A percentile compares a stretch with the other conserved stretches of the same genome.
phyloP scores from a whole-genome alignment of 2,329 filamentous ascomycete species.

The Emmonsia crescens region DNA sequence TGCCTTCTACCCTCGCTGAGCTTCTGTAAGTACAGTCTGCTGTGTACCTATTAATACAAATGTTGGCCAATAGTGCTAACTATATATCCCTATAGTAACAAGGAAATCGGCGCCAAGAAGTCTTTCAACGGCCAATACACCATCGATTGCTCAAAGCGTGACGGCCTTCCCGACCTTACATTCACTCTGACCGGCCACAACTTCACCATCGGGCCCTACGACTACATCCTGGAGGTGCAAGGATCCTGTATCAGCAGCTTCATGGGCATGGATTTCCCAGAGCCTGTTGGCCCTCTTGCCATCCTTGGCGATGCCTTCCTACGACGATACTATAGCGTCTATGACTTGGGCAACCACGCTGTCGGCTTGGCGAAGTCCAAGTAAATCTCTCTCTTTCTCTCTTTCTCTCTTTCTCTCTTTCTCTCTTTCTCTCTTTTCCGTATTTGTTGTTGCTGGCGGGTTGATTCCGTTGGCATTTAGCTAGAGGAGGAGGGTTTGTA shows the following conservation, averaged over 20 bases:
- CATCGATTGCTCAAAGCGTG: slow-evolving; percentile 76
- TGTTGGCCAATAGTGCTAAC: background rate
- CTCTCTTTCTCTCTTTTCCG: background rate
- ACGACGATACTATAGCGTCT: slow-evolving; percentile 67
- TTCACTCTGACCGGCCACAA: slow-evolving; percentile 86
- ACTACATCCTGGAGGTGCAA: slow-evolving; percentile 93
- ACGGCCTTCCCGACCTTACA: slow-evolving; percentile 75
- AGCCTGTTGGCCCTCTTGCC: slow-evolving; percentile 78
- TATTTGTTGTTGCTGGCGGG: background rate
- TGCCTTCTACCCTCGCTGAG: slow-evolving; percentile 83
- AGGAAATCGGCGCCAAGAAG: slow-evolving; percentile 97
- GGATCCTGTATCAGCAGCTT: slow-evolving; percentile 96
- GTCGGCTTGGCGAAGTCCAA: slow-evolving; percentile 85
- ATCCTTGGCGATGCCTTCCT: slow-evolving; percentile 68
- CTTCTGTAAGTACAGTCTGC: slow-evolving; percentile 50
- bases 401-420: background rate
- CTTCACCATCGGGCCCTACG: slow-evolving; percentile 77
- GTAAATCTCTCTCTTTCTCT: background rate
- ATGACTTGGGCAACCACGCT: slow-evolving; percentile 79
- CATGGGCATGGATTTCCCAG: slow-evolving; percentile 88
- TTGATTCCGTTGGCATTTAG: background rate
- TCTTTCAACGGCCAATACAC: slow-evolving; percentile 94
- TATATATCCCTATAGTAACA: slow-evolving; percentile 47
- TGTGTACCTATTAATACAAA: background rate
- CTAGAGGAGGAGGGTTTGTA: background rate